Evolutionary conservation across 768 basidiomycete species (phyloP).

Genomic region (Amyloporia xantha): DNA sequence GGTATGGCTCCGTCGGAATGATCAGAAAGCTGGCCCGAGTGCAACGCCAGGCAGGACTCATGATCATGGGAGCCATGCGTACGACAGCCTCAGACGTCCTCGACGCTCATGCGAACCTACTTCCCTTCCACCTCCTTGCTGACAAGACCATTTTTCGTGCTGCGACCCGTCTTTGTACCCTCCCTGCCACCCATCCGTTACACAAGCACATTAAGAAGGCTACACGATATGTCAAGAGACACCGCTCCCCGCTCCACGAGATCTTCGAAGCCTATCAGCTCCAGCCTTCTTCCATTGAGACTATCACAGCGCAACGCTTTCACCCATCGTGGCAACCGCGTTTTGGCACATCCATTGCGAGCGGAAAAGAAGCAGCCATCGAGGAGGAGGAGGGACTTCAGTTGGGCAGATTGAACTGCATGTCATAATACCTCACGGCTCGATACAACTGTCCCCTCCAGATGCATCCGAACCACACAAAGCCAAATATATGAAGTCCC

Average conservation of each 20-base stretch:
- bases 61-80: conserved; percentile 19
- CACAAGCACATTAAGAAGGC: conserved; percentile 5
- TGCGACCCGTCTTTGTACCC: conserved; percentile 13
- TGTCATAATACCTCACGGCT: too few relatives aligned
- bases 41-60: conserved; percentile 17
- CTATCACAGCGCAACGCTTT: conserved; percentile 9
- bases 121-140: conserved; percentile 14
- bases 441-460: too few relatives aligned
- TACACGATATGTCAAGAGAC: conserved; percentile 6
- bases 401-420: too few relatives aligned
- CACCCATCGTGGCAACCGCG: conserved; percentile 8
- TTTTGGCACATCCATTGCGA: neutral
- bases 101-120: conserved; percentile 14
- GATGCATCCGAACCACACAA: too few relatives aligned
- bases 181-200: conserved; percentile 17
- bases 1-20: neutral
- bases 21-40: conserved; percentile 11
- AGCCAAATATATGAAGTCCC: too few relatives aligned
- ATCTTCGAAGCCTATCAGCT: conserved; percentile 12
- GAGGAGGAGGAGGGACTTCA: neutral
- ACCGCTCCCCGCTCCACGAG: conserved; percentile 18
- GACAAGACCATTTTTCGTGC: conserved; percentile 10
- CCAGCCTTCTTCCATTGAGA: conserved; percentile 11
- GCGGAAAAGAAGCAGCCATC: neutral
- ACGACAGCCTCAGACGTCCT: conserved; percentile 19